Conservation (phyloP, 2,329 filamentous ascomycete genomes). For the Ophiosphaerella narmari region DNA sequence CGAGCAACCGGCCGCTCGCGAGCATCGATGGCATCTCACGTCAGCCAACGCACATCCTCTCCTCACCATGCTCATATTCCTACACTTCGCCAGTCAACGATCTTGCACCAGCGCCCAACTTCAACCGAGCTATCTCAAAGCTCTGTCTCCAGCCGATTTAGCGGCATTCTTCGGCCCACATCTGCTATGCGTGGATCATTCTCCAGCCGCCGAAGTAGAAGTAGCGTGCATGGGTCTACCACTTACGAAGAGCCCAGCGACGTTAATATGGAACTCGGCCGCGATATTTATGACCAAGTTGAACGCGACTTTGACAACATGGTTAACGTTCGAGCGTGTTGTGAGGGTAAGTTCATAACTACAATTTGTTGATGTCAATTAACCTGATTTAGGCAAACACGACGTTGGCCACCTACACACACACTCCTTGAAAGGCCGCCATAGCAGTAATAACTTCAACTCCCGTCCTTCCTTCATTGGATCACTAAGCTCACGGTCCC, state of each 20-base stretch:
- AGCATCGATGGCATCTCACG: constrained; percentile 76
- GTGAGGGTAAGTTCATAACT: constrained; percentile 74
- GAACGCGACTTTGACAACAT: constrained; percentile 77
- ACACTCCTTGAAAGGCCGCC: constrained; percentile 38
- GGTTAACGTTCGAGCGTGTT: constrained; percentile 96
- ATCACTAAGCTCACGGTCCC: constrained; percentile 41
- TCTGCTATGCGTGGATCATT: constrained; percentile 55
- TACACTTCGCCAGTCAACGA: constrained; percentile 52
- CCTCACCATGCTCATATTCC: constrained; percentile 46
- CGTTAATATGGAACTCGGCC: constrained; percentile 73
- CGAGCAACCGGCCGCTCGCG: constrained; percentile 57
- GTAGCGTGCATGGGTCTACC: constrained; percentile 37
- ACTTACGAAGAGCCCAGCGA: constrained; percentile 65
- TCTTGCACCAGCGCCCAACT: constrained; percentile 32
- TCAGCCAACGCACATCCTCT: constrained; percentile 60
- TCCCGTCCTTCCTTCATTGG: constrained; percentile 37
- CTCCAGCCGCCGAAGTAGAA: constrained; percentile 52
- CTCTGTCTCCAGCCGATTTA: constrained; percentile 53
- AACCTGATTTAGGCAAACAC: constrained; percentile 50
- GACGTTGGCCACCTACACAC: constrained; percentile 54
- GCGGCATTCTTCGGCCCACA: constrained; percentile 51
- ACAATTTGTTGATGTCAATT: constrained; percentile 8
- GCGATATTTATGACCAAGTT: constrained; percentile 76
- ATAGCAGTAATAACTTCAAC: constrained; percentile 26
- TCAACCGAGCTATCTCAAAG: constrained; percentile 45